Evolutionary conservation across 495 filamentous ascomycete species (phyloP).

Genomic region (Podospora pseudoanserina): DNA sequence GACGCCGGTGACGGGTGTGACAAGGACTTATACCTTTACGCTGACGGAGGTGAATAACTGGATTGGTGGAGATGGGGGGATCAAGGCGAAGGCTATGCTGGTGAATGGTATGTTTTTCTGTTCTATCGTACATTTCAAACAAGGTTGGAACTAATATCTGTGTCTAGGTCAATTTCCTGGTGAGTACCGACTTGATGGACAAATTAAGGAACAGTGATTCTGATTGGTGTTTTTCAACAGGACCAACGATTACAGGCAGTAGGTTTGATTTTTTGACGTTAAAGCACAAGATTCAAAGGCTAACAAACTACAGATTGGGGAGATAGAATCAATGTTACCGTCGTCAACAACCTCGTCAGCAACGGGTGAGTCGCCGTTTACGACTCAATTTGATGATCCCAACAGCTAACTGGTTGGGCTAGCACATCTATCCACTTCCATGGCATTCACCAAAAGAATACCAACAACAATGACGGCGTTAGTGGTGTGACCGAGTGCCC

Average conservation of each 20-base stretch:
- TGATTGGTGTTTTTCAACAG: slow-evolving; percentile 20
- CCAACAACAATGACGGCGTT: slow-evolving; percentile 41
- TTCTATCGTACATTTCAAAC: slow-evolving; percentile 24
- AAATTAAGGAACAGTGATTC: not conserved
- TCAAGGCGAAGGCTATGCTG: slow-evolving; percentile 40
- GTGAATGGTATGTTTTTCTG: slow-evolving; percentile 36
- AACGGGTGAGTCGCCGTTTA: slow-evolving; percentile 30
- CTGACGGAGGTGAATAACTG: slow-evolving; percentile 35
- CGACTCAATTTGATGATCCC: not conserved
- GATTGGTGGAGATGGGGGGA: slow-evolving; percentile 44
- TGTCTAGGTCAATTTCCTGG: slow-evolving; percentile 32
- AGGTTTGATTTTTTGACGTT: not conserved
- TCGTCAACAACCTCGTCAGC: slow-evolving; percentile 48
- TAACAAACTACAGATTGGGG: slow-evolving; percentile 47
- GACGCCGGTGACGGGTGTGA: slow-evolving; percentile 28
- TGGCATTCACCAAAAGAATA: slow-evolving; percentile 44
- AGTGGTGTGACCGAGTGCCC: slow-evolving; percentile 51
- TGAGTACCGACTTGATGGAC: not conserved
- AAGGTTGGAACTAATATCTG: not conserved
- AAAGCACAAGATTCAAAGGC: slow-evolving; percentile 15
- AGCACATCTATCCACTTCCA: slow-evolving; percentile 54
- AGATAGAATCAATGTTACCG: slow-evolving; percentile 53
- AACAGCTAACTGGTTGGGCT: not conserved
- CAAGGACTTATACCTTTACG: slow-evolving; percentile 36
- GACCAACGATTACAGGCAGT: slow-evolving; percentile 51